These are phyloP conservation scores for Fusarium albidum DNA, from an alignment of 2,329 filamentous ascomycete species.

Conservation along the genomic window DNA sequence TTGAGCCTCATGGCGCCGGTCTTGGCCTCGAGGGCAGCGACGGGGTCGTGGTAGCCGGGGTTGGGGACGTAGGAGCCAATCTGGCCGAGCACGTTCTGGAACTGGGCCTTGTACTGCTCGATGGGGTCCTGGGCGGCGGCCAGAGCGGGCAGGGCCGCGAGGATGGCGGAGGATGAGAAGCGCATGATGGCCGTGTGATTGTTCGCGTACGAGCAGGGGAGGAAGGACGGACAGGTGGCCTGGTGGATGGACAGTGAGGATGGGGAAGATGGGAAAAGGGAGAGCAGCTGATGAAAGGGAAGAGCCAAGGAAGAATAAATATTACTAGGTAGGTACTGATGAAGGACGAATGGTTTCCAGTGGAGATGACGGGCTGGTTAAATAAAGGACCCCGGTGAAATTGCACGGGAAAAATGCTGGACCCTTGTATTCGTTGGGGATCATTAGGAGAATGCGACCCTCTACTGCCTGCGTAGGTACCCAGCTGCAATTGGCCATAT, in stretches of 20 bases:
- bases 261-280: constrained; percentile 12
- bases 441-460: constrained; percentile 8
- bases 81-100: constrained; percentile 70
- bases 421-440: constrained; percentile 39
- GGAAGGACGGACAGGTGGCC: not conserved
- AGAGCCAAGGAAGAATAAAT: constrained; percentile 16
- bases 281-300: not conserved
- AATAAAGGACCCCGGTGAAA: constrained; percentile 35
- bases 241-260: not conserved
- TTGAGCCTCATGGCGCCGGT: constrained; percentile 54
- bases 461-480: not conserved
- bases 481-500: not conserved
- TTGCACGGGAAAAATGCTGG: constrained; percentile 37
- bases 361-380: constrained; percentile 38
- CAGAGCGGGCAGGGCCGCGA: constrained; percentile 65
- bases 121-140: constrained; percentile 61
- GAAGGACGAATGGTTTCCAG: constrained; percentile 27
- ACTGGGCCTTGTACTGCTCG: constrained; percentile 68
- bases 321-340: no score
- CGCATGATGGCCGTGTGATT: constrained; percentile 57
- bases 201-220: not conserved
- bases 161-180: constrained; percentile 59
- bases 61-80: constrained; percentile 61
- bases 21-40: constrained; percentile 53
- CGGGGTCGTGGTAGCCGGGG: constrained; percentile 51